Evolutionary conservation across 192 early-diverging fungal species (phyloP).

Genomic region (Mortierella antarctica): DNA sequence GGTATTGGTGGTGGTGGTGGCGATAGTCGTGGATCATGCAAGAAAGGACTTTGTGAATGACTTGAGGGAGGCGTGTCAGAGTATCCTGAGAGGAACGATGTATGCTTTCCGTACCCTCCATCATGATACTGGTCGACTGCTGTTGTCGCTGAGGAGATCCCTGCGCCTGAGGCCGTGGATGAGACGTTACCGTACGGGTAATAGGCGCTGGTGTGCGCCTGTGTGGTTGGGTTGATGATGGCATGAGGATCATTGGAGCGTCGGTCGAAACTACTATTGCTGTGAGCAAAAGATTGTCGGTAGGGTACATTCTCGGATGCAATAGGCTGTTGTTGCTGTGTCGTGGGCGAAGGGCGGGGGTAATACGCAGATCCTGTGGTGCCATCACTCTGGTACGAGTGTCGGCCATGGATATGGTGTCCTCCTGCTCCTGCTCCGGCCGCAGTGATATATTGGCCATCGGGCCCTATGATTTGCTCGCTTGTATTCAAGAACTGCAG

Average conservation of each 20-base stretch:
- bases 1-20: constrained; percentile 1
- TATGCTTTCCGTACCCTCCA: background rate
- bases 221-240: background rate
- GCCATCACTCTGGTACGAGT: constrained; percentile 19
- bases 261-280: background rate
- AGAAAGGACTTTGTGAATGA: background rate
- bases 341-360: constrained; percentile 11
- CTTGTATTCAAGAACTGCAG: constrained; percentile 17
- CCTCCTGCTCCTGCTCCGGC: background rate
- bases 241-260: constrained; percentile 18
- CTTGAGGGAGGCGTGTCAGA: constrained; percentile 9
- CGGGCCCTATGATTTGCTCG: background rate
- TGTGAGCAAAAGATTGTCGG: background rate
- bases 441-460: background rate
- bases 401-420: background rate
- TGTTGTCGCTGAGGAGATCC: no score
- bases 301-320: background rate
- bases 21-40: constrained; percentile 3
- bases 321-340: background rate
- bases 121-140: constrained; percentile 21
- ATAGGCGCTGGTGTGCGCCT: background rate
- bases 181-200: background rate
- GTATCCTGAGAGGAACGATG: constrained; percentile 7
- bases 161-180: background rate
- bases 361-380: constrained; percentile 11